Base-by-base conservation (phyloP, 768 basidiomycete genomes). In the Tulasnella sp. region DNA sequence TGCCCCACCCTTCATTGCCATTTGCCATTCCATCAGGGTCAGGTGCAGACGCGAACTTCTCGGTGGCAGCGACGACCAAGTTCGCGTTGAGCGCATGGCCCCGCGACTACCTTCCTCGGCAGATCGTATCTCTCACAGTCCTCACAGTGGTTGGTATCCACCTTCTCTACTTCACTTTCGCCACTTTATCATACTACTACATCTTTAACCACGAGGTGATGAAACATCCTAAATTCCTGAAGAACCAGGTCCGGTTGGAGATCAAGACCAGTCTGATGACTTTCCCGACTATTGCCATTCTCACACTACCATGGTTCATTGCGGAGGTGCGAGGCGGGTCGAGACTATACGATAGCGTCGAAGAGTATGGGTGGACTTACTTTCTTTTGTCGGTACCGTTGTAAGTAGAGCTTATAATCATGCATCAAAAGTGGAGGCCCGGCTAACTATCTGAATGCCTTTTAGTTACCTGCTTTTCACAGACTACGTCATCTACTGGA, bases 121-220 rank as follows among this genome's bases (percentile, higher is more conserved):
- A 95, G 68, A 55, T 86, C 3, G 21, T 86, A 29, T 93, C 92
- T 0, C 74, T 98, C 61, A 71, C 73, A 63, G 69, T 76, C 24
- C 68, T 98, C 64, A 94, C 92, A 1, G 72, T 88, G 55, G 65
- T 90, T 60, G 93, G 93, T 62, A 88, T 95, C 60, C 80, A 86
- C 66, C 23, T 84, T 51, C 78, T 99, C 49, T 99, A 99, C 72
- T 93, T 96, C 73, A 53, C 85, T 23, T 86, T 97, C 65, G 93
- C 92, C 19, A 74, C 78, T 43, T 71, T 88, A 24, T 92, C 91
- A 2, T 99, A 90, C 73, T 72, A 72, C 47, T 84, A 78, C 72
- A 81, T 98, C 58, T 99, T 97, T 80, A 92, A 98, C 73, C 86
- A 87, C 67, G 87, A 86, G 21, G 95, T 87, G 91, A 94, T 88